phyloP scores from a whole-genome alignment of 2,329 filamentous ascomycete genomes.

The Pseudocercospora crystallina region DNA sequence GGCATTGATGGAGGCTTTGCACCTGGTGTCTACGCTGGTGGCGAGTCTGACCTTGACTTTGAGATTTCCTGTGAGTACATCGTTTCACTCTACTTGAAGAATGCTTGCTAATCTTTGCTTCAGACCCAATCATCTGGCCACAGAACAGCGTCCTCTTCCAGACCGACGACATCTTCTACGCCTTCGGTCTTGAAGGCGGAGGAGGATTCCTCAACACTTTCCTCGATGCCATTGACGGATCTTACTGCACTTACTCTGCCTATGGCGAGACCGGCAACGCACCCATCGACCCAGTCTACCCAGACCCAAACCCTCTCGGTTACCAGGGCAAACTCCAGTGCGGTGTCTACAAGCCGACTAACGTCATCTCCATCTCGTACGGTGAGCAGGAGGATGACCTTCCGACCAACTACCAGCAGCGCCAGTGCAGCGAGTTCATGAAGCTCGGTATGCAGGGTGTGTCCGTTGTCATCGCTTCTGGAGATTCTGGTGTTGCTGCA shows the following conservation, averaged over 20 bases:
- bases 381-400: constrained; percentile 43
- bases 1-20: constrained; percentile 29
- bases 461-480: constrained; percentile 52
- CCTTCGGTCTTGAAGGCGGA: constrained; percentile 34
- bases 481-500: constrained; percentile 44
- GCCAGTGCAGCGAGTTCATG: constrained; percentile 59
- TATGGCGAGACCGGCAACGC: constrained; percentile 31
- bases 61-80: constrained; percentile 54
- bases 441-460: constrained; percentile 54
- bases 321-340: constrained; percentile 47
- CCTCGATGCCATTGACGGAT: constrained; percentile 49
- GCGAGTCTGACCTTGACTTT: constrained; percentile 57
- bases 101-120: too few relatives aligned
- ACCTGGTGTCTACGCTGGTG: constrained; percentile 37
- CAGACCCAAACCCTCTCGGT: constrained; percentile 37
- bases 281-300: constrained; percentile 50
- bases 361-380: constrained; percentile 58
- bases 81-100: constrained; percentile 48
- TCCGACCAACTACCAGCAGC: constrained; percentile 48
- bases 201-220: constrained; percentile 38
- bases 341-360: constrained; percentile 47
- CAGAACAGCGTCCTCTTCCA: constrained; percentile 52
- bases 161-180: constrained; percentile 41
- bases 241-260: constrained; percentile 34
- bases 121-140: constrained; percentile 52